Evolutionary conservation across 2,329 filamentous ascomycete genomes (phyloP).

Genomic region (Chrysosphaeria jannelii): DNA sequence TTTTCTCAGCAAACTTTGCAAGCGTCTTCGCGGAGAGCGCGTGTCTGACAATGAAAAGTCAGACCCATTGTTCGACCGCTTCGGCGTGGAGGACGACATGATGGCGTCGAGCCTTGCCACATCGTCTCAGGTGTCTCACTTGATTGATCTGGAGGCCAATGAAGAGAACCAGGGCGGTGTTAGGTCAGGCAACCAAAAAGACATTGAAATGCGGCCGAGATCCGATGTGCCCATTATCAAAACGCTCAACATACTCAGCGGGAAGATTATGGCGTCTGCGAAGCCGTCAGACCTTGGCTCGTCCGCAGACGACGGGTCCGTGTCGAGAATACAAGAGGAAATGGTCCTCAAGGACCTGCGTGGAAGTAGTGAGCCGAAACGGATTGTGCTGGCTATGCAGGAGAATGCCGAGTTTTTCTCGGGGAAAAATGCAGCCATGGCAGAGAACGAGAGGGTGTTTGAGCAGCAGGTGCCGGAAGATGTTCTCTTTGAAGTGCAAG

Average conservation of each 20-base stretch:
- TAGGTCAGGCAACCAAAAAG: constrained; percentile 54
- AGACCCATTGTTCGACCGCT: constrained; percentile 57
- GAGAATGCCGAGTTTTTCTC: constrained; percentile 67
- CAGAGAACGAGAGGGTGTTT: constrained; percentile 21
- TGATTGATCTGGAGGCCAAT: constrained; percentile 79
- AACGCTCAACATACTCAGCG: constrained; percentile 67
- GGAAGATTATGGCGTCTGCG: constrained; percentile 77
- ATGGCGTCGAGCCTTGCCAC: constrained; percentile 20
- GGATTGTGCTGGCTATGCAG: constrained; percentile 61
- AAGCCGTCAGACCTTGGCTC: constrained; percentile 46
- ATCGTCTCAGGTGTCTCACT: constrained; percentile 46
- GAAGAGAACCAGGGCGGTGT: constrained; percentile 79
- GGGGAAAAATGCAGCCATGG: constrained; percentile 18
- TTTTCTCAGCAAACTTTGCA: constrained; percentile 70
- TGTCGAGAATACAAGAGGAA: constrained; percentile 34
- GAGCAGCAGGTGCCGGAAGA: constrained; percentile 37
- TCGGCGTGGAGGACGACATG: constrained; percentile 43
- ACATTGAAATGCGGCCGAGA: constrained; percentile 65
- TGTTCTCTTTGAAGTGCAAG: constrained; percentile 32
- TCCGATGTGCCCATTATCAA: constrained; percentile 66
- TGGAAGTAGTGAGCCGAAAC: constrained; percentile 40
- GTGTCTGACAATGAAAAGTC: constrained; percentile 46
- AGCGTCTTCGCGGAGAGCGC: constrained; percentile 72
- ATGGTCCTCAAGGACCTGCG: constrained; percentile 55
- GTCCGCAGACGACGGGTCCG: constrained; percentile 38